phyloP scores from a whole-genome alignment of 257 asterid species.

The Nicotiana noctiflora region DNA sequence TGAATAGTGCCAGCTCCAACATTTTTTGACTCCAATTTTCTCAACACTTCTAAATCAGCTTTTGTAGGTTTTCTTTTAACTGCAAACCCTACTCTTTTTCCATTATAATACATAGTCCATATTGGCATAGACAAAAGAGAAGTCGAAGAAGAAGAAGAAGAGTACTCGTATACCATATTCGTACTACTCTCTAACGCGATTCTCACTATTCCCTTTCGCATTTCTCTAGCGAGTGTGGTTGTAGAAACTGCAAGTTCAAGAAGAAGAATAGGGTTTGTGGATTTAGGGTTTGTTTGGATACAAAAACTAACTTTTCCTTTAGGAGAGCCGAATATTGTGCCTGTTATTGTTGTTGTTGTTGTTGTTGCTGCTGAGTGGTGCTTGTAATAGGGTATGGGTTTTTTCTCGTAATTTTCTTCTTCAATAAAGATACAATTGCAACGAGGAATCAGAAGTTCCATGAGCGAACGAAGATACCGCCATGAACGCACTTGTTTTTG shows the following conservation, averaged over 20 bases:
- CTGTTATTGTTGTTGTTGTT: constrained; percentile 19
- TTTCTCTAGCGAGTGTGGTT: constrained; percentile 44
- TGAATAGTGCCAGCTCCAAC: constrained; percentile 41
- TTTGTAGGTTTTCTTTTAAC: constrained; percentile 25
- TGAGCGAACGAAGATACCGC: constrained; percentile 50
- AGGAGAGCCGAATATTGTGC: constrained; percentile 43
- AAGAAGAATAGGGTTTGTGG: constrained; percentile 34
- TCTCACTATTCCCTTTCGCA: constrained; percentile 44
- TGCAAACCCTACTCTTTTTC: constrained; percentile 47
- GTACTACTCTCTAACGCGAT: constrained; percentile 34
- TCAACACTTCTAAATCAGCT: constrained; percentile 31
- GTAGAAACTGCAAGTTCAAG: constrained; percentile 56
- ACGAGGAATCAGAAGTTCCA: constrained; percentile 41
- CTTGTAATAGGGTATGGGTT: not conserved
- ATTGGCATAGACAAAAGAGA: constrained; percentile 36
- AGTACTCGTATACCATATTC: not conserved
- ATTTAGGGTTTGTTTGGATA: constrained; percentile 44
- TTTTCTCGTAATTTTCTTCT: constrained; percentile 18
- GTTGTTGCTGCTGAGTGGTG: not conserved
- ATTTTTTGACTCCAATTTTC: constrained; percentile 27
- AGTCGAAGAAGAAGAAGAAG: not conserved
- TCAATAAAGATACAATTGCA: constrained; percentile 45
- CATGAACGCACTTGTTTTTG: constrained; percentile 60
- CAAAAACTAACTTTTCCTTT: constrained; percentile 50
- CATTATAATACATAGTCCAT: constrained; percentile 54